A percentile compares a stretch with the other conserved stretches of the same genome.
Evolutionary conservation across 148 eudicot genomes (phyloP).

Genomic region (Vaccinium macrocarpon): DNA sequence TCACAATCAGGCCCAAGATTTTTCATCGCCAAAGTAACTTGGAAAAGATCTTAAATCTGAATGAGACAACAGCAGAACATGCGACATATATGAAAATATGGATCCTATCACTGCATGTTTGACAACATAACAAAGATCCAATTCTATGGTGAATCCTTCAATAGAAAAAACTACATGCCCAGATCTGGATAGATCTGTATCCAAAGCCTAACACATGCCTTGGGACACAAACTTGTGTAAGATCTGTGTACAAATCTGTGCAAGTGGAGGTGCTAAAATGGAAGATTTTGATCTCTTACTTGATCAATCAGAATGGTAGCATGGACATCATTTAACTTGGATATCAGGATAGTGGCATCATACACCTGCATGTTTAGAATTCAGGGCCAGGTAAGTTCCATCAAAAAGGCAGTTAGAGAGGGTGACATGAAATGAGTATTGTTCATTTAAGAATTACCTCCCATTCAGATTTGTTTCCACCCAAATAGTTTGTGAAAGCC

Average conservation of each 20-base stretch:
- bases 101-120: background rate
- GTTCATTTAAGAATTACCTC: constrained; percentile 49
- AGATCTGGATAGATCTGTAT: background rate
- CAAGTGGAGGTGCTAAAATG: background rate
- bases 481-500: constrained; percentile 91
- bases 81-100: background rate
- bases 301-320: constrained; percentile 94
- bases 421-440: background rate
- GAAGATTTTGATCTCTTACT: constrained; percentile 34
- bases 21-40: background rate
- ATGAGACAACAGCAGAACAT: background rate
- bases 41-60: background rate
- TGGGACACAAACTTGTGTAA: background rate
- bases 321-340: constrained; percentile 58
- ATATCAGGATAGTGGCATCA: constrained; percentile 83
- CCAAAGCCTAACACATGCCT: background rate
- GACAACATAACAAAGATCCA: background rate
- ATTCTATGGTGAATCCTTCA: background rate
- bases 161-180: background rate
- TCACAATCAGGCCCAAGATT: background rate
- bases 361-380: constrained; percentile 61
- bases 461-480: constrained; percentile 80
- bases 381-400: background rate
- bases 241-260: background rate
- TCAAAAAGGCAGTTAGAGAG: background rate